These are phyloP conservation scores for Fusarium anthophilum DNA, from an alignment of 2,329 filamentous ascomycete genomes.

Conservation along the genomic window DNA sequence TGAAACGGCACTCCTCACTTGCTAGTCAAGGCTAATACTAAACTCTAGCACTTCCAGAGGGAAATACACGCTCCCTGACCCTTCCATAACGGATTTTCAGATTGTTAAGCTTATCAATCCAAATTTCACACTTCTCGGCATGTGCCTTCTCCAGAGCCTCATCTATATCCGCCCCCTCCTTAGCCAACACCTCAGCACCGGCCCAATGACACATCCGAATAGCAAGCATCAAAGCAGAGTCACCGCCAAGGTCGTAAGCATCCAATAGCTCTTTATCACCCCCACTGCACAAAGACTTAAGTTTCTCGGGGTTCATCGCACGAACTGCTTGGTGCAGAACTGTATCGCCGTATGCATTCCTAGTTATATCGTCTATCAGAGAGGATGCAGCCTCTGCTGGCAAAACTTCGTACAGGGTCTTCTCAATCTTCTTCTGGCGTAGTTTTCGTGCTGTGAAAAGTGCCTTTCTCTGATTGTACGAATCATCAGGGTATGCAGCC, in stretches of 20 bases:
- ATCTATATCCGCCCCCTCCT: neutral
- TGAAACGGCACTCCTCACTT: too few relatives aligned
- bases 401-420: fast-evolving
- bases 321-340: neutral
- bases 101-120: neutral
- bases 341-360: neutral
- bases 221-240: neutral
- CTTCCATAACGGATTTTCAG: fast-evolving
- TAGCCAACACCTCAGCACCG: neutral
- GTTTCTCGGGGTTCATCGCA: neutral
- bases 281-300: fast-evolving
- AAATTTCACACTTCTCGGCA: fast-evolving
- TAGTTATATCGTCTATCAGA: neutral
- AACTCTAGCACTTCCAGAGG: fast-evolving
- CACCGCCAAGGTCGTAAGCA: neutral
- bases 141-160: fast-evolving
- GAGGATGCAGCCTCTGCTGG: fast-evolving
- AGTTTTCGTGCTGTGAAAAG: fast-evolving
- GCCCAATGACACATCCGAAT: neutral
- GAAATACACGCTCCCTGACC: fast-evolving
- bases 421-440: neutral
- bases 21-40: too few relatives aligned
- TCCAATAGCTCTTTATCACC: neutral
- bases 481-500: neutral
- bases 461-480: neutral